Conservation (phyloP, 768 basidiomycete genomes). For the Tylopilus cervinicoccineus region DNA sequence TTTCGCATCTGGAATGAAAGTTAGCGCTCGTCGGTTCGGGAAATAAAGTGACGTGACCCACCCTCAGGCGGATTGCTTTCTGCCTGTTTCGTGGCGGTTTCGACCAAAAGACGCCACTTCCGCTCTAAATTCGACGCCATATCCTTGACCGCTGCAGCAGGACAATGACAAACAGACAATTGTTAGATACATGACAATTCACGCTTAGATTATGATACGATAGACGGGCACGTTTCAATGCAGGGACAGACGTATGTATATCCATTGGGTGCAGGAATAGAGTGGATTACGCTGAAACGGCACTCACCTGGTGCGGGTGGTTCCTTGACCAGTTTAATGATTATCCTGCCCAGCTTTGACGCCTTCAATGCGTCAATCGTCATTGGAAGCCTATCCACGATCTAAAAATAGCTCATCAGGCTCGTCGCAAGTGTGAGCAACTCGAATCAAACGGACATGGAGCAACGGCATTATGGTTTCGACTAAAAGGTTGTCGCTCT, state of each 20-base stretch:
- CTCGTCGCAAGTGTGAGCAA: slow-evolving; percentile 4
- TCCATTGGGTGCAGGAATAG: slow-evolving; percentile 22
- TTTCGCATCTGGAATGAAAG: slow-evolving; percentile 43
- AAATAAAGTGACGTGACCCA: slow-evolving; percentile 58
- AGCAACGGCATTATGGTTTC: slow-evolving; percentile 85
- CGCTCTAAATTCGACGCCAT: slow-evolving; percentile 87
- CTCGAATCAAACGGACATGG: slow-evolving; percentile 57
- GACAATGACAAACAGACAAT: slow-evolving; percentile 39
- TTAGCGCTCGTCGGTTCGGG: slow-evolving; percentile 23
- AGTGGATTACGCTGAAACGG: slow-evolving; percentile 13
- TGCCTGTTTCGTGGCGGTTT: slow-evolving; percentile 43
- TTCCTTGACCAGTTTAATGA: slow-evolving; percentile 73
- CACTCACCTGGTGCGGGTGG: slow-evolving; percentile 78
- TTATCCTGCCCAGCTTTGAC: slow-evolving; percentile 76
- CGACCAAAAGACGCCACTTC: slow-evolving; percentile 71
- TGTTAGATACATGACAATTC: slow-evolving; percentile 64
- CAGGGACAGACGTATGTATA: slow-evolving; percentile 27
- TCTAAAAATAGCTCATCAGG: slow-evolving; percentile 36
- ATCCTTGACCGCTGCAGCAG: slow-evolving; percentile 79
- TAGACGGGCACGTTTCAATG: slow-evolving; percentile 28
- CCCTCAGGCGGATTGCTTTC: slow-evolving; percentile 55
- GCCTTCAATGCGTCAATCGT: slow-evolving; percentile 62
- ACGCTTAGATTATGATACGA: slow-evolving; percentile 32
- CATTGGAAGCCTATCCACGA: slow-evolving; percentile 81
- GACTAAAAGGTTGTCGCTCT: slow-evolving; percentile 49